Percentiles rank a stretch among this genome's conserved stretches.
These are phyloP conservation scores for Fusarium cicatricum DNA, from an alignment of 2,329 filamentous ascomycete species.

Conservation along the genomic window DNA sequence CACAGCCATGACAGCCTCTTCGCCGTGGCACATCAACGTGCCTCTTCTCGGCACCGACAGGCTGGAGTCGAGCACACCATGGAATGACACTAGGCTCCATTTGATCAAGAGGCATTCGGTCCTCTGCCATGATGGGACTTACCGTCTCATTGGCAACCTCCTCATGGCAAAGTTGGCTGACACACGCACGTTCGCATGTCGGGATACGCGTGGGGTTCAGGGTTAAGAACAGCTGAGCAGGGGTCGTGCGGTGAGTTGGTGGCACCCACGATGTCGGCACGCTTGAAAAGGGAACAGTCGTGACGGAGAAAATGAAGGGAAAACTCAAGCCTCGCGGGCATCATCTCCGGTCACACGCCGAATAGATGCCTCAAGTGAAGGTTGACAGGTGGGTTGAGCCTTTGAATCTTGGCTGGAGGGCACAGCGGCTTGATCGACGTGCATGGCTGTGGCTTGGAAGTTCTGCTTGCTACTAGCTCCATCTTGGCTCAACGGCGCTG, in stretches of 20 bases:
- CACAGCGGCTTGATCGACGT: constrained; percentile 29
- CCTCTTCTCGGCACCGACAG: constrained; percentile 14
- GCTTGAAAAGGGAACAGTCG: constrained; percentile 7
- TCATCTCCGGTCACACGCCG: constrained; percentile 24
- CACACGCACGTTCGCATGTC: constrained; percentile 1
- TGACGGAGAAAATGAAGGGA: background rate
- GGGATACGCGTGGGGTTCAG: constrained; percentile 11
- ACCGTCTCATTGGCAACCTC: background rate
- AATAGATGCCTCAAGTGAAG: constrained; percentile 35
- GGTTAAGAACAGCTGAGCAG: constrained; percentile 21
- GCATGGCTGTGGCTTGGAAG: constrained; percentile 32
- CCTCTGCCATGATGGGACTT: background rate
- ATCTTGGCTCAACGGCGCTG: constrained; percentile 31
- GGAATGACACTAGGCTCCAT: constrained; percentile 8
- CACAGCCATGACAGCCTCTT: background rate
- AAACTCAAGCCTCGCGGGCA: constrained; percentile 14
- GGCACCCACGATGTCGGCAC: constrained; percentile 12
- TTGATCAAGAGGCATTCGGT: background rate
- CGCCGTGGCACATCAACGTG: constrained; percentile 11
- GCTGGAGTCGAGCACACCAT: constrained; percentile 14
- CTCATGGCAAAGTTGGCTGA: background rate
- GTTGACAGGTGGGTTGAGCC: constrained; percentile 23
- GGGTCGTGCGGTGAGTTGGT: constrained; percentile 11
- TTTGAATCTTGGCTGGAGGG: constrained; percentile 2
- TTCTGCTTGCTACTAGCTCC: constrained; percentile 15